These are phyloP conservation scores for Omphalotus guepiniiformis DNA, from an alignment of 768 basidiomycete genomes.

Conservation along the genomic window DNA sequence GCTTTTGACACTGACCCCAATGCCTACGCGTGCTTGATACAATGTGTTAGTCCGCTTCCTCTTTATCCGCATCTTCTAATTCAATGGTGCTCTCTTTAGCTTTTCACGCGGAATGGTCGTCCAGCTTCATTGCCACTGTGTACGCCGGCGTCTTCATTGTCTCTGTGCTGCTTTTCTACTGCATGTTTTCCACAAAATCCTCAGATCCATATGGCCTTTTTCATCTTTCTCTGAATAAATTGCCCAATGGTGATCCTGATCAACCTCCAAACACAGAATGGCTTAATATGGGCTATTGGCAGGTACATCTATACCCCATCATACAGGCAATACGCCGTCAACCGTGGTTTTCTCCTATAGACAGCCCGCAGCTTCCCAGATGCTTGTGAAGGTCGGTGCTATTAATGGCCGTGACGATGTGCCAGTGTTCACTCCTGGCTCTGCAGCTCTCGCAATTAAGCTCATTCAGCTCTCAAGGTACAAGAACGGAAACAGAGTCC, in stretches of 20 bases:
- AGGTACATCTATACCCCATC: slow-evolving; percentile 31
- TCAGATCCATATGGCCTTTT: slow-evolving; percentile 57
- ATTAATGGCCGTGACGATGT: not conserved
- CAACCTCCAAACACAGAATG: slow-evolving; percentile 51
- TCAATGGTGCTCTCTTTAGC: too few relatives aligned
- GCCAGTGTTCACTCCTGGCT: slow-evolving; percentile 13
- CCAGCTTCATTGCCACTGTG: too few relatives aligned
- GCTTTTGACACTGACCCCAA: too few relatives aligned
- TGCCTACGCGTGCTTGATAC: too few relatives aligned
- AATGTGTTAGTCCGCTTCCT: too few relatives aligned
- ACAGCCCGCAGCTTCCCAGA: slow-evolving; percentile 46
- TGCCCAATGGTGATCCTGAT: slow-evolving; percentile 28
- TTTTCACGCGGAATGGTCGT: too few relatives aligned
- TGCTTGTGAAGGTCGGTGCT: slow-evolving; percentile 51
- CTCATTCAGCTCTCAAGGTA: slow-evolving; percentile 40
- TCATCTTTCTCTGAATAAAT: slow-evolving; percentile 48
- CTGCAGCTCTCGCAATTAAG: slow-evolving; percentile 47
- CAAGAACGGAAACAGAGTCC: slow-evolving; percentile 38
- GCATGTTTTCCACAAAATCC: not conserved
- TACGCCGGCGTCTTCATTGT: not conserved
- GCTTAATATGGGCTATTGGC: slow-evolving; percentile 73
- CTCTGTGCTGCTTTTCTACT: not conserved
- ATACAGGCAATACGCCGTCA: not conserved
- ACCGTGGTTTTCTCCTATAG: not conserved
- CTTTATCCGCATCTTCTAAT: too few relatives aligned